Evolutionary conservation across 352 stramenopile species (phyloP).

Genomic region (Globisporangium iwayamae): DNA sequence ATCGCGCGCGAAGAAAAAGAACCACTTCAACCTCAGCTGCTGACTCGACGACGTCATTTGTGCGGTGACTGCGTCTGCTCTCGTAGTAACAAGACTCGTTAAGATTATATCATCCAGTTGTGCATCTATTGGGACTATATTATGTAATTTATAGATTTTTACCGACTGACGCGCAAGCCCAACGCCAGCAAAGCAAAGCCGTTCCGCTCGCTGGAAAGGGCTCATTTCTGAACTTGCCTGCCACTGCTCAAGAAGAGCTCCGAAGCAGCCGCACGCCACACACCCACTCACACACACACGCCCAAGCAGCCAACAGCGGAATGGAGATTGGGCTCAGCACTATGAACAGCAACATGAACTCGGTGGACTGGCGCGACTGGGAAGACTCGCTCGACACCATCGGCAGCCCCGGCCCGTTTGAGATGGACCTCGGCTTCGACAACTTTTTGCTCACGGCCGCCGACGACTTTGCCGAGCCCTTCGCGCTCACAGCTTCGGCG

Average conservation of each 20-base stretch:
- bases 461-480: constrained; percentile 62
- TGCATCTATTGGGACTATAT: no score
- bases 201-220: neutral
- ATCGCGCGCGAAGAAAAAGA: constrained; percentile 6
- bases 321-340: constrained; percentile 23
- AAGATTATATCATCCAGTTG: no score
- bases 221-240: constrained; percentile 26
- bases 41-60: constrained; percentile 34
- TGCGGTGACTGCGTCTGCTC: constrained; percentile 16
- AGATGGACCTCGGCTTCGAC: constrained; percentile 62
- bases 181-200: constrained; percentile 6
- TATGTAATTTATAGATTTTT: neutral
- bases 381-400: constrained; percentile 38
- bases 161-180: constrained; percentile 1
- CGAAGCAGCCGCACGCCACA: neutral
- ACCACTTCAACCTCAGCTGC: constrained; percentile 23
- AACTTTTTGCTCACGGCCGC: constrained; percentile 51
- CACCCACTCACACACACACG: neutral
- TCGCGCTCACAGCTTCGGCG: constrained; percentile 14
- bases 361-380: constrained; percentile 39
- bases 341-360: constrained; percentile 17
- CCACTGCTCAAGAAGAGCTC: constrained; percentile 3
- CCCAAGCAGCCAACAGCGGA: neutral
- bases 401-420: constrained; percentile 23
- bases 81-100: neutral